These are phyloP conservation scores for Nakazawaea pomicola DNA, from an alignment of 805 yeast genomes.

Conservation along the genomic window DNA sequence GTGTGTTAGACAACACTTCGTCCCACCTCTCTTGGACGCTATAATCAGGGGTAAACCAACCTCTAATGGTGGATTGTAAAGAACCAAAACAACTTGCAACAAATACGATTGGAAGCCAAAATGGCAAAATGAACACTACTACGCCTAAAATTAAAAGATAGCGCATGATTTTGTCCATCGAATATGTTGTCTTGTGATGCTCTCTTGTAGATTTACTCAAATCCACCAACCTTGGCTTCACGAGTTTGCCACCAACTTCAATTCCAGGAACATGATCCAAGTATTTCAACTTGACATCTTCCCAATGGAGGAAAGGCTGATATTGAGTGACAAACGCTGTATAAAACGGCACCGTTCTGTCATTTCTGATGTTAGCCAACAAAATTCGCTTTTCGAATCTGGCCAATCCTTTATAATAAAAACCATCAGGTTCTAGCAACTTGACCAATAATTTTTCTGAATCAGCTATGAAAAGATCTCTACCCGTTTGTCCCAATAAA, in stretches of 20 bases:
- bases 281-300: slow-evolving; percentile 40
- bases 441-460: slow-evolving; percentile 39
- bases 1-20: slow-evolving; percentile 19
- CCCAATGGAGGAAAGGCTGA: slow-evolving; percentile 69
- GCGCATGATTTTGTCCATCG: slow-evolving; percentile 15
- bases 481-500: slow-evolving; percentile 63
- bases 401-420: slow-evolving; percentile 49
- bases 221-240: slow-evolving; percentile 50
- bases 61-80: slow-evolving; percentile 5
- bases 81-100: slow-evolving; percentile 21
- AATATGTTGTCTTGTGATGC: slow-evolving; percentile 7
- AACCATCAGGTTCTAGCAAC: slow-evolving; percentile 47
- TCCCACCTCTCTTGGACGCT: slow-evolving; percentile 16
- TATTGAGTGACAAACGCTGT: slow-evolving; percentile 72
- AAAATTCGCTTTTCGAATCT: slow-evolving; percentile 52
- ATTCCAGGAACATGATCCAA: slow-evolving; percentile 37
- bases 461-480: slow-evolving; percentile 60
- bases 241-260: slow-evolving; percentile 30
- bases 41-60: slow-evolving; percentile 1
- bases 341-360: slow-evolving; percentile 83
- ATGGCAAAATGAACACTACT: slow-evolving; percentile 30
- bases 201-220: slow-evolving; percentile 27
- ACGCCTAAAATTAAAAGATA: slow-evolving; percentile 19
- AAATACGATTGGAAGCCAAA: slow-evolving; percentile 46
- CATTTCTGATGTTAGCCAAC: slow-evolving; percentile 75